Evolutionary conservation across 2,329 filamentous ascomycete genomes (phyloP), one percentile per base, ranked within the genome.

Genomic region (Nemania sp.): DNA sequence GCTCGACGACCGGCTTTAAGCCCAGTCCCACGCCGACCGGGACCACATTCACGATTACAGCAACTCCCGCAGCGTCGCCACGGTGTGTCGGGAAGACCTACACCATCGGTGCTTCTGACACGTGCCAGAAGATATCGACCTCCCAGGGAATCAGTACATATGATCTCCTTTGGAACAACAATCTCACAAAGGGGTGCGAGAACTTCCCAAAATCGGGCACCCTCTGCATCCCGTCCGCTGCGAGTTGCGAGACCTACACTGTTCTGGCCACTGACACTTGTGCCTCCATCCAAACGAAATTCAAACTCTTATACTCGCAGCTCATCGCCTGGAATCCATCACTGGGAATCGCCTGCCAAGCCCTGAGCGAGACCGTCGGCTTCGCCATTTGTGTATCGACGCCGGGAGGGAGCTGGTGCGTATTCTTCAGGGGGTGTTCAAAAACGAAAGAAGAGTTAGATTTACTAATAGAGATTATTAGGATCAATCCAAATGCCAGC

Each of bases 91-190:
- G 49, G 18, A 42, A 52, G 21, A 52, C 39, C 5, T 52, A 52
- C 49, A 52, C 49, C 49, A 25, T 52, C 12, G 15, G 39, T 12
- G 39, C 42, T 1, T 47, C 52, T 47, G 52, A 54, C 42, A 54
- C 52, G 42, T 54, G 52, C 34, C 52, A 54, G 40, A 9, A 29
- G 12, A 47, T 54, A 47, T 54, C 52, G 15, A 47, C 52, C 29
- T 54, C 52, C 9, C 52, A 54, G 47, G 42, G 39, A 47, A 54
- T 54, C 52, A 54, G 52, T 6, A 54, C 52, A 20, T 46, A 46
- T 47, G 52, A 54, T 6, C 40, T 54, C 42, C 47, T 54, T 13
- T 54, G 52, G 52, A 47, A 54, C 42, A 54, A 54, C 17, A 54
- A 54, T 6, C 52, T 54, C 42, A 54, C 52, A 46, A 5, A 42